Conservation (phyloP, 2,329 filamentous ascomycete genomes). For the Fusarium sororula region DNA sequence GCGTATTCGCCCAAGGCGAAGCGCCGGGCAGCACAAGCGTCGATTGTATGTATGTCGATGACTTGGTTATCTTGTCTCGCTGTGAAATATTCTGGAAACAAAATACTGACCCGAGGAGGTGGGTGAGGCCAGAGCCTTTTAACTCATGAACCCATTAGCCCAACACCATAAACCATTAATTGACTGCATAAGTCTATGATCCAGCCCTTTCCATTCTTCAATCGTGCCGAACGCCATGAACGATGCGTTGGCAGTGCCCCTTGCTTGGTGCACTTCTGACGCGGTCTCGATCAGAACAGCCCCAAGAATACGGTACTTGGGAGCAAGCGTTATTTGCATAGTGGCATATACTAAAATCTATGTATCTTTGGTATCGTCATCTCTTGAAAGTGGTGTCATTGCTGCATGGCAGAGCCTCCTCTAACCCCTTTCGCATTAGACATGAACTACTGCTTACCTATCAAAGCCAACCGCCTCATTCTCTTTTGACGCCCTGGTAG, state of each 20-base stretch:
- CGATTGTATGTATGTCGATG: neutral
- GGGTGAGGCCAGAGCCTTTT: slow-evolving; percentile 18
- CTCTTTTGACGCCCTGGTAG: slow-evolving; percentile 15
- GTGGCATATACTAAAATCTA: neutral
- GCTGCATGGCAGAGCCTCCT: slow-evolving; percentile 23
- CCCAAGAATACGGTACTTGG: neutral
- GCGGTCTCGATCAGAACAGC: slow-evolving; percentile 13
- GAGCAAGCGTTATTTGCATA: neutral
- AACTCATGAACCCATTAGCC: neutral
- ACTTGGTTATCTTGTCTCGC: neutral
- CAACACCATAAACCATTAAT: neutral
- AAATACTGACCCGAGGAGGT: neutral
- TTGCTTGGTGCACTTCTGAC: neutral
- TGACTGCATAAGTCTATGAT: neutral
- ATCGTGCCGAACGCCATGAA: neutral
- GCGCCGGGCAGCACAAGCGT: neutral
- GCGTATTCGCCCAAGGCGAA: neutral
- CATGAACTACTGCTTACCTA: slow-evolving; percentile 9
- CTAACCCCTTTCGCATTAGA: slow-evolving; percentile 31
- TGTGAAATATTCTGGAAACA: neutral
- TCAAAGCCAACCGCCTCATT: slow-evolving; percentile 17
- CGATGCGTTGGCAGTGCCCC: slow-evolving; percentile 1
- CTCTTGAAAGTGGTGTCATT: slow-evolving; percentile 16
- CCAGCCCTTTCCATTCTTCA: neutral
- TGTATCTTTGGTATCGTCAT: neutral